Percentiles rank a stretch among this genome's conserved stretches.
phyloP scores from a whole-genome alignment of 148 eudicot genomes.

The Limonium bicolor region DNA sequence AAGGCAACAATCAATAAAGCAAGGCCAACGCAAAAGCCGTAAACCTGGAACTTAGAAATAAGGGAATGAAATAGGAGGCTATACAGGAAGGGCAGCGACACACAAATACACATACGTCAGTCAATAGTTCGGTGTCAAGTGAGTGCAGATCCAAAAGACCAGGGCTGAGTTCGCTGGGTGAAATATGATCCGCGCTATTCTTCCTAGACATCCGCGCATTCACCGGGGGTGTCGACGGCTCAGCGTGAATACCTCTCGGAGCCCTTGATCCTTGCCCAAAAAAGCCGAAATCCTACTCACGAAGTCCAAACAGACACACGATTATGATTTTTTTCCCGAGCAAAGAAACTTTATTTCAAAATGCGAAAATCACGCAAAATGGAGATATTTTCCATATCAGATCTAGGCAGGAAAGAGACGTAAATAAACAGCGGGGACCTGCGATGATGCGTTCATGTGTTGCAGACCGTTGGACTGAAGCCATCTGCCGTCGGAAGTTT shows the following conservation, averaged over 20 bases:
- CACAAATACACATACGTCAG: conserved; percentile 39
- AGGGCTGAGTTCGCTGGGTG: conserved; percentile 56
- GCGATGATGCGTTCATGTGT: conserved; percentile 32
- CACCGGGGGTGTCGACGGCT: conserved; percentile 55
- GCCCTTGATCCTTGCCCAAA: conserved; percentile 64
- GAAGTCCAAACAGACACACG: too few relatives aligned
- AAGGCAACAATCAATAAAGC: background rate
- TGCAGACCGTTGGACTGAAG: conserved; percentile 56
- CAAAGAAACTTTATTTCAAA: background rate
- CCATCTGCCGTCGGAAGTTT: conserved; percentile 58
- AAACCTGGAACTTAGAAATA: background rate
- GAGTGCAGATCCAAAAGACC: conserved; percentile 93
- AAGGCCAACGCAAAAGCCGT: background rate
- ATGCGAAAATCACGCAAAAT: background rate
- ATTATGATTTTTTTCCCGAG: background rate
- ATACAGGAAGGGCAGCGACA: background rate
- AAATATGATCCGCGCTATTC: conserved; percentile 45
- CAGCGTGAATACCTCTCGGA: conserved; percentile 36
- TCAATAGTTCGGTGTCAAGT: conserved; percentile 70
- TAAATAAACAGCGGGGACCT: conserved; percentile 11
- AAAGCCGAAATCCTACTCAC: conserved; percentile 54
- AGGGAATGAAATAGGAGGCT: too few relatives aligned
- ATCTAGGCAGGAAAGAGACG: background rate
- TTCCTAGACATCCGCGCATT: conserved; percentile 31
- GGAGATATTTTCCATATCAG: background rate